phyloP scores from a whole-genome alignment of 441 rosid species.

The Euphorbia schlechtendalii region DNA sequence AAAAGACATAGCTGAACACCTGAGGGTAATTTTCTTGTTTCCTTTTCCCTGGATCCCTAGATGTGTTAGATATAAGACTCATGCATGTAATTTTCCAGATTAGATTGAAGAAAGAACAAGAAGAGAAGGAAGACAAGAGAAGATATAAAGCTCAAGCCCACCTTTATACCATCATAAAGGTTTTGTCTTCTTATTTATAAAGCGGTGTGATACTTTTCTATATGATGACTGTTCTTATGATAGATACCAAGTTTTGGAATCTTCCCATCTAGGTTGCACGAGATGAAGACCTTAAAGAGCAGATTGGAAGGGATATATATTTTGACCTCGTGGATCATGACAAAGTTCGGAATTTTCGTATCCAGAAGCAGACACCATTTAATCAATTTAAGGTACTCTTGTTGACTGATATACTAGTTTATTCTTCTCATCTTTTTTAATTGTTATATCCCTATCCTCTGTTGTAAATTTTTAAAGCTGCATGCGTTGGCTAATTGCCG shows the following conservation, averaged over 20 bases:
- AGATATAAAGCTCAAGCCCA: constrained; percentile 86
- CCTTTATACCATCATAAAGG: constrained; percentile 87
- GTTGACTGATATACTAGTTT: constrained; percentile 48
- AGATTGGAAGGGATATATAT: constrained; percentile 76
- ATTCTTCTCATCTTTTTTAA: background rate
- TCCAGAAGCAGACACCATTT: constrained; percentile 76
- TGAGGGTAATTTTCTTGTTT: constrained; percentile 46
- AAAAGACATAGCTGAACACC: constrained; percentile 94
- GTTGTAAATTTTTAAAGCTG: background rate
- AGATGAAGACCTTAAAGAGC: constrained; percentile 67
- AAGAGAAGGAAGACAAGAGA: constrained; percentile 79
- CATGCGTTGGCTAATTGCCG: background rate
- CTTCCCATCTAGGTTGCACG: constrained; percentile 60
- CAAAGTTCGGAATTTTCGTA: constrained; percentile 75
- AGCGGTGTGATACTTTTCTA: background rate
- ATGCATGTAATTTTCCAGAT: constrained; percentile 31
- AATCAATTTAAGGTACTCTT: constrained; percentile 64
- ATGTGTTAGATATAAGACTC: background rate
- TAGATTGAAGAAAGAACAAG: constrained; percentile 88
- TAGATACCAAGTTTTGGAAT: constrained; percentile 17
- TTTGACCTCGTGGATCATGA: constrained; percentile 96
- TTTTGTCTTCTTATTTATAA: background rate
- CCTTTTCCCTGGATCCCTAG: background rate
- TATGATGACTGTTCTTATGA: constrained; percentile 5
- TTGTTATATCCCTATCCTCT: background rate